Evolutionary conservation across 1,139 yeast species (phyloP), one percentile per base, ranked within the genome.

Genomic region (Hemisphaericaspora xylofermentans): DNA sequence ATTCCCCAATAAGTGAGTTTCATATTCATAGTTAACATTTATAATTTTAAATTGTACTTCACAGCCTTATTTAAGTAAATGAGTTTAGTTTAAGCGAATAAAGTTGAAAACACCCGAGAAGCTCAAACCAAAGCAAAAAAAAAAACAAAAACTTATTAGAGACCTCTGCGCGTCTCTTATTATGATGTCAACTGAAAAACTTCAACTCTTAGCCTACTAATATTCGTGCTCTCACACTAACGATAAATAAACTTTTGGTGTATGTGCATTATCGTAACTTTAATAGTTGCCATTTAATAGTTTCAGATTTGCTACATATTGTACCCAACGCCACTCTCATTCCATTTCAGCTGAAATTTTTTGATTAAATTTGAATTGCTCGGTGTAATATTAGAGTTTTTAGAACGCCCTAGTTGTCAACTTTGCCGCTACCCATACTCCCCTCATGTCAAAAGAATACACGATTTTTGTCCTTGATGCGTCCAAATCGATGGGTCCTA

Each of bases 391-490:
- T 19, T 19, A 6, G 8, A 5, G 7, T 19, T 19, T 19, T 19
- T 19, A 6, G 22, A 19, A 19, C 22, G 22, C 22, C 22, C 22
- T 19, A 19, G 22, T 19, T 19, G 22, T 6, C 5, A 6, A 6
- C 30, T 16, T 9, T 16, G 21, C 19, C 22, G 13, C 22, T 17
- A n/a, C n/a, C 33, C 13, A 8, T 18, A 13, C 13, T 28, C 31
- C 5, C 6, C 19, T n/a, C 3, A 42, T 42, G 45, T 44, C 47
- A 9, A 72, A 72, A 47, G 76, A 74, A 64, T 61, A 74, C 30
- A 77, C 84, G 0, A 61, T 74, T 3, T 80, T 77, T 49, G 71
- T 82, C 17, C 17, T 48, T 9, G 52, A 48, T 38, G 44, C 42
- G 10, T 42, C 52, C 8, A 36, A 35, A 14, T 38, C 33, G 15